A percentile compares a stretch with the other conserved stretches of the same genome.
Conservation (phyloP, 257 asterid species). For the Schizonepeta tenuifolia region DNA sequence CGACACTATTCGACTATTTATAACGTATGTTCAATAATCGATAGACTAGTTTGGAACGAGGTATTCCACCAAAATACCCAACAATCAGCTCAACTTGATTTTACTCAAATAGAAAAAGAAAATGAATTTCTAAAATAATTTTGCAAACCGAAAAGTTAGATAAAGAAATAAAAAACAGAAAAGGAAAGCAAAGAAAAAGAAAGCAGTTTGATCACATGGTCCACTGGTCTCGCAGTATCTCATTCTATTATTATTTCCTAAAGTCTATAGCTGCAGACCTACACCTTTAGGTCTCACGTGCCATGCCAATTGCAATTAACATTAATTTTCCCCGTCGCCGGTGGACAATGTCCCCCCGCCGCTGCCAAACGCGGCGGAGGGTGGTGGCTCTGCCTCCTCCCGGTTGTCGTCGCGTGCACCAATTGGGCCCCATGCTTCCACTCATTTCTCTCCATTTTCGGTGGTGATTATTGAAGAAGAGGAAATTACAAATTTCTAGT, state of each 20-base stretch:
- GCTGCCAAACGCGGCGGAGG: constrained; percentile 25
- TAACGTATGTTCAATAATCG: too few species aligned
- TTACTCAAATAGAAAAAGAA: too few species aligned
- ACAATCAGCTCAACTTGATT: too few species aligned
- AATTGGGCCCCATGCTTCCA: constrained; percentile 28
- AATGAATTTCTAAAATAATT: too few species aligned
- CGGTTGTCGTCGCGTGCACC: constrained; percentile 34
- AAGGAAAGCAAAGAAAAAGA: not conserved
- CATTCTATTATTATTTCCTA: constrained; percentile 6
- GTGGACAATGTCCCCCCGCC: constrained; percentile 14
- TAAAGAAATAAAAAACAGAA: not conserved
- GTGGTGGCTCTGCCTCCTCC: constrained; percentile 9
- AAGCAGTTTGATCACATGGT: constrained; percentile 15
- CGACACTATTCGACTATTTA: too few species aligned
- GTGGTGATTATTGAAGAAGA: constrained; percentile 11
- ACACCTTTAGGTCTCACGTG: constrained; percentile 32
- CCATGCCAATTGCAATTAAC: constrained; percentile 7
- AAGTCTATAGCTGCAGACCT: constrained; percentile 28
- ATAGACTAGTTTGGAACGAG: too few species aligned
- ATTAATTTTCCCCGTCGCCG: constrained; percentile 8
- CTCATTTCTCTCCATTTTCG: constrained; percentile 24
- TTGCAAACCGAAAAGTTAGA: too few species aligned
- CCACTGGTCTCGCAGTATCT: constrained; percentile 19
- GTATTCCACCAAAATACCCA: too few species aligned
- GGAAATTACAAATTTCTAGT: not conserved